phyloP scores from a whole-genome alignment of 129 eudicot genomes.

The Tagetes patula region DNA sequence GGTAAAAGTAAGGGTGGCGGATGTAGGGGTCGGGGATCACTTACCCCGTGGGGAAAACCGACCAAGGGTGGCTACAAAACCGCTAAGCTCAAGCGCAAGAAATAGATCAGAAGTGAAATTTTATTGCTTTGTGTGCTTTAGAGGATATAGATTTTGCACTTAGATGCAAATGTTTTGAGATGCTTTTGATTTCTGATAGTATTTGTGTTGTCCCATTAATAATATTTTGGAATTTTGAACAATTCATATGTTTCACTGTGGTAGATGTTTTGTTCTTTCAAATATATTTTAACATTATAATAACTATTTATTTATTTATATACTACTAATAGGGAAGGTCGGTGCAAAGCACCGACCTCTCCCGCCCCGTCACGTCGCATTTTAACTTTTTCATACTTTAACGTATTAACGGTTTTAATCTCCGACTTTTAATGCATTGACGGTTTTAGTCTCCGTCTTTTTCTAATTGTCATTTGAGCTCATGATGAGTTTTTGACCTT shows the following conservation, averaged over 20 bases:
- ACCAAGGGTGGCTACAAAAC: conserved; percentile 81
- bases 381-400: too few species aligned
- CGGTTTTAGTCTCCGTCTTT: too few species aligned
- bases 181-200: conserved; percentile 19
- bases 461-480: too few species aligned
- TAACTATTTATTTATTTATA: neutral
- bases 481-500: too few species aligned
- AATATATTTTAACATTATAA: neutral
- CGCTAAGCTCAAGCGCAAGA: conserved; percentile 62
- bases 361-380: too few species aligned
- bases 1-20: conserved; percentile 92
- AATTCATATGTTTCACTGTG: neutral
- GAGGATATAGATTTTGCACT: conserved; percentile 9
- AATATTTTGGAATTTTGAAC: conserved; percentile 13
- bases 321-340: too few species aligned
- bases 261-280: neutral
- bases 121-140: conserved; percentile 12
- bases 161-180: conserved; percentile 18
- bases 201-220: conserved; percentile 14
- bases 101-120: conserved; percentile 28
- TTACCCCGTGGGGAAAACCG: conserved; percentile 83
- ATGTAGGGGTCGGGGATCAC: conserved; percentile 51
- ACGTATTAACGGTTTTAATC: too few species aligned
- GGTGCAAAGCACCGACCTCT: too few species aligned
- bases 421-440: too few species aligned